Conservation (phyloP, 306 rosid genomes). For the Vachellia pachyceras region DNA sequence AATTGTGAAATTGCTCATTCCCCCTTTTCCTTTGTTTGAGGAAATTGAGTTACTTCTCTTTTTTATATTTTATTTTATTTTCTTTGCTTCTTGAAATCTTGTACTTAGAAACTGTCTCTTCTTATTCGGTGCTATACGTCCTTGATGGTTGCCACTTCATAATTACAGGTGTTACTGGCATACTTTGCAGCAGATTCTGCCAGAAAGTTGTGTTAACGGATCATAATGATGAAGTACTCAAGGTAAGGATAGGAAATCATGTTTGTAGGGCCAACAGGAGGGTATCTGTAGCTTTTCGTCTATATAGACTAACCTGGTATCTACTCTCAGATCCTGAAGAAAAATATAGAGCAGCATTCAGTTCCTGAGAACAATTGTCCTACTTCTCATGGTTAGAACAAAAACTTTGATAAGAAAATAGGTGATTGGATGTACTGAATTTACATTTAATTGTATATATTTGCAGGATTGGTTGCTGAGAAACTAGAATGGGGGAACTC, state of each 20-base stretch:
- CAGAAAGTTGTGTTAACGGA: slow-evolving; percentile 75
- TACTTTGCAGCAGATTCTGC: slow-evolving; percentile 90
- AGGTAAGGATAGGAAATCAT: slow-evolving; percentile 61
- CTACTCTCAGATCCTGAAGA: slow-evolving; percentile 74
- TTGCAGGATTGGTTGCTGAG: slow-evolving; percentile 73
- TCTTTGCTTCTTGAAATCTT: not conserved
- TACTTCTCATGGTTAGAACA: slow-evolving; percentile 60
- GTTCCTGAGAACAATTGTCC: slow-evolving; percentile 54
- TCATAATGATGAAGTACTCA: slow-evolving; percentile 87
- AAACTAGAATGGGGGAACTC: slow-evolving; percentile 93
- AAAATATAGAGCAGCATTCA: slow-evolving; percentile 82
- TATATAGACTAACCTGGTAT: slow-evolving; percentile 33
- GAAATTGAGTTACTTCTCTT: slow-evolving; percentile 35
- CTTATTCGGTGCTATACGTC: slow-evolving; percentile 4
- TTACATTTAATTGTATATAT: not conserved
- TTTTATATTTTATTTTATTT: not conserved
- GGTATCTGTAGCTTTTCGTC: slow-evolving; percentile 31
- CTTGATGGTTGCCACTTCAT: slow-evolving; percentile 28
- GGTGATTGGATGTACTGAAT: slow-evolving; percentile 19
- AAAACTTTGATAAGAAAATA: slow-evolving; percentile 33
- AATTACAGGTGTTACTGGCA: slow-evolving; percentile 78
- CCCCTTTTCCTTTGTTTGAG: not conserved
- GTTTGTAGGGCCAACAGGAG: slow-evolving; percentile 27
- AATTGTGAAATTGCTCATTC: not conserved
- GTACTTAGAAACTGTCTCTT: not conserved